These are phyloP conservation scores for Pythium grandisporangium DNA, from an alignment of 352 stramenopile genomes.

Conservation along the genomic window DNA sequence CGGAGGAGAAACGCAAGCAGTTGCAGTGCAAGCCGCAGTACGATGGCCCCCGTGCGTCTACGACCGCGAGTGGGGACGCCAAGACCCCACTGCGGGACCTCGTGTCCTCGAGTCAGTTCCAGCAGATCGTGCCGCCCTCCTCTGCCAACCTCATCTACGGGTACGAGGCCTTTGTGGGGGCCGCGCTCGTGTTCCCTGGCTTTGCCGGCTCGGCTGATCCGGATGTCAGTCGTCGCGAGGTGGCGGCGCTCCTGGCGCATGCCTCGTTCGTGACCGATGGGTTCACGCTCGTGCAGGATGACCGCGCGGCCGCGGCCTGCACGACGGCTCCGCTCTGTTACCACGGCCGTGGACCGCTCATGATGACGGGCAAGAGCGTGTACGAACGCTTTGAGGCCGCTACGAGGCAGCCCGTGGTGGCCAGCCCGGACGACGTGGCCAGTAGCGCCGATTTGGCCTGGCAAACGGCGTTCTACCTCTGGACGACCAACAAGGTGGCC, in stretches of 20 bases:
- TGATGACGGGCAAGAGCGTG: not conserved
- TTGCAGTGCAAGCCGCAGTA: not conserved
- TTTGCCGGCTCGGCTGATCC: not conserved
- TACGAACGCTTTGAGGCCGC: not conserved
- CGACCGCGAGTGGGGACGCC: not conserved
- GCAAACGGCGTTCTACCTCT: not conserved
- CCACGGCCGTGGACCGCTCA: not conserved
- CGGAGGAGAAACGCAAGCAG: not conserved
- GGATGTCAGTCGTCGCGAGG: not conserved
- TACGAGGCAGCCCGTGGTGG: not conserved
- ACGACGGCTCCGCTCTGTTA: not conserved
- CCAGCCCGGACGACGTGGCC: not conserved
- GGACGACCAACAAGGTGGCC: not conserved
- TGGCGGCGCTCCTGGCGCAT: not conserved
- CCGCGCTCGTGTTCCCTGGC: not conserved
- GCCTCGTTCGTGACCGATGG: not conserved
- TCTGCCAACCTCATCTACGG: not conserved
- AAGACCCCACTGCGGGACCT: not conserved
- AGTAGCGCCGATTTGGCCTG: not conserved
- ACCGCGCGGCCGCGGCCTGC: not conserved
- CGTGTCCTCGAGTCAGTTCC: not conserved
- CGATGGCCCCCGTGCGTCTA: not conserved
- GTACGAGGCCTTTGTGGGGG: not conserved
- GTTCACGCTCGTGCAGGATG: not conserved
- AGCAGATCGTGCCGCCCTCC: not conserved